A percentile compares a stretch with the other conserved stretches of the same genome.
These are phyloP conservation scores for Amanita phalloides DNA, from an alignment of 768 basidiomycete genomes.

Conservation along the genomic window DNA sequence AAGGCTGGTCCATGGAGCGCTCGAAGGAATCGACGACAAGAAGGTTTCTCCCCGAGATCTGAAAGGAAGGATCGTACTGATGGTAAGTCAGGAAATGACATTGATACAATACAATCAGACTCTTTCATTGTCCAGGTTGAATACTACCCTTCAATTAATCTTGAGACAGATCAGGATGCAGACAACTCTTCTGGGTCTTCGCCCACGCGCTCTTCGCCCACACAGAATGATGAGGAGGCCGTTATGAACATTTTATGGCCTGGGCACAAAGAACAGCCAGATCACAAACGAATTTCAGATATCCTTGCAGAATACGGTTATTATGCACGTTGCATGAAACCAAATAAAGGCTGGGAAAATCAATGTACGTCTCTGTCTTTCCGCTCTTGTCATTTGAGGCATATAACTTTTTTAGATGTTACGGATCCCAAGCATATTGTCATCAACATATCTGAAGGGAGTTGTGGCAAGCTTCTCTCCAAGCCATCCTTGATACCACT, in stretches of 20 bases:
- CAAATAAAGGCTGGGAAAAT: slow-evolving; percentile 36
- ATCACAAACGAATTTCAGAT: slow-evolving; percentile 28
- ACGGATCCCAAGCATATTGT: slow-evolving; percentile 35
- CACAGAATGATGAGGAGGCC: slow-evolving; percentile 10
- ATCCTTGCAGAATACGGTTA: slow-evolving; percentile 45
- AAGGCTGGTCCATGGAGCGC: slow-evolving; percentile 31
- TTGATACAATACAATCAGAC: neutral
- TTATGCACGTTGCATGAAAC: slow-evolving; percentile 57
- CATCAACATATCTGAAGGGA: slow-evolving; percentile 52
- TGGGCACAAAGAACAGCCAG: slow-evolving; percentile 11
- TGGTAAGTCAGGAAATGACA: slow-evolving; percentile 26
- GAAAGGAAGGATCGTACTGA: slow-evolving; percentile 43
- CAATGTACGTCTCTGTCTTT: slow-evolving; percentile 17
- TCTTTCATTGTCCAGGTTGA: slow-evolving; percentile 30
- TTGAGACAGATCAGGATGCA: slow-evolving; percentile 12
- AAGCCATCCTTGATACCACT: slow-evolving; percentile 21
- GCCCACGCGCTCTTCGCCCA: slow-evolving; percentile 8
- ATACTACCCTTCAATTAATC: slow-evolving; percentile 31
- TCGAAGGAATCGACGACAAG: slow-evolving; percentile 26
- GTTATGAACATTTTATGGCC: slow-evolving; percentile 4
- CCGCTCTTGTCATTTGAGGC: neutral
- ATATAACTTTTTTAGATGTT: slow-evolving; percentile 18
- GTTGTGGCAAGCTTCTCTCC: slow-evolving; percentile 22
- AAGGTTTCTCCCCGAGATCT: slow-evolving; percentile 34
- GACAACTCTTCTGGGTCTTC: slow-evolving; percentile 14